Evolutionary conservation across 495 filamentous ascomycete genomes (phyloP).

Genomic region (Penicillium bovifimosum): DNA sequence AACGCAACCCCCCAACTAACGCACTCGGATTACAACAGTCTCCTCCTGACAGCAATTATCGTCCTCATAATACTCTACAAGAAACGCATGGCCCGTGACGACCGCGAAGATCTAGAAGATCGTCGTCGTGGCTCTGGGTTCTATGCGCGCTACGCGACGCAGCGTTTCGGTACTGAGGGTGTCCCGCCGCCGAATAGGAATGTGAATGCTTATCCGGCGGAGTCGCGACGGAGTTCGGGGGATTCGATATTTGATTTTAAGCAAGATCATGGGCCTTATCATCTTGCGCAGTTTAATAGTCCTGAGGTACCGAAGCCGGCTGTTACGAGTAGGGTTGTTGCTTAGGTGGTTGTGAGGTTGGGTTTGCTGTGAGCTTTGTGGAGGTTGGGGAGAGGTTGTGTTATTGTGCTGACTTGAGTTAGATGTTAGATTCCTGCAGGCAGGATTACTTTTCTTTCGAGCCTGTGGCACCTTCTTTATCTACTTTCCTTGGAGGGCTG

Average conservation of each 20-base stretch:
- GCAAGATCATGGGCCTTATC: slow-evolving; percentile 6
- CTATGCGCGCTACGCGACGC: slow-evolving; percentile 5
- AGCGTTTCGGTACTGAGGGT: slow-evolving; percentile 5
- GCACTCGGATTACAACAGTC: neutral
- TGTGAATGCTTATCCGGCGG: neutral
- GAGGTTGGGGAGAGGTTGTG: neutral
- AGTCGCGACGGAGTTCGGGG: slow-evolving; percentile 5
- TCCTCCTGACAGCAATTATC: slow-evolving; percentile 4
- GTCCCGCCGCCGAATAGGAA: neutral
- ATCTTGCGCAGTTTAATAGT: neutral
- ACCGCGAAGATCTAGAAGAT: slow-evolving; percentile 11
- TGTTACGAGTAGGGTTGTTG: neutral
- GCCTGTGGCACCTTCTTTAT: neutral
- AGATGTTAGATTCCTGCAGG: slow-evolving; percentile 1
- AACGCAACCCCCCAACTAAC: neutral
- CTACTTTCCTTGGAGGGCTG: neutral
- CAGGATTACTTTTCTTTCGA: neutral
- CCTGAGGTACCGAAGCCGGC: neutral
- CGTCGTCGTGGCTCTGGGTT: neutral
- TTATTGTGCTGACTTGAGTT: neutral
- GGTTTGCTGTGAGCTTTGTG: neutral
- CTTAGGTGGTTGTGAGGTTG: neutral
- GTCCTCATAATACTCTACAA: slow-evolving; percentile 5
- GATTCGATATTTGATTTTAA: slow-evolving; percentile 6
- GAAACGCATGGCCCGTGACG: slow-evolving; percentile 5